Conservation (phyloP, 164 flowering plant species). For the Taxillus chinensis region DNA sequence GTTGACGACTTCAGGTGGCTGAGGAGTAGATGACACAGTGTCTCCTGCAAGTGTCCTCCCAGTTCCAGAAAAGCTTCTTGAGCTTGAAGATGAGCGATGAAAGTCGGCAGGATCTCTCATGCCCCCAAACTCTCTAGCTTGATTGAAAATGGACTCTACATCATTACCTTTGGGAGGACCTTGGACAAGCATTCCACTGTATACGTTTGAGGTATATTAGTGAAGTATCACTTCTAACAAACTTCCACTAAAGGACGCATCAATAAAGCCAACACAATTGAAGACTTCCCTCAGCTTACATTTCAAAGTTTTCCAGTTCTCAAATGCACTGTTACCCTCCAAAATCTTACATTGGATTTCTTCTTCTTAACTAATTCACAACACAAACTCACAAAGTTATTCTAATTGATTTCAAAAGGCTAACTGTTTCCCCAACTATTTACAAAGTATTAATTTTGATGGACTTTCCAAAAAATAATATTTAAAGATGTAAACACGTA, state of each 20-base stretch:
- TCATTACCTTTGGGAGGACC: constrained; percentile 30
- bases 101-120: constrained; percentile 23
- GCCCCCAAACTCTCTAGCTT: constrained; percentile 33
- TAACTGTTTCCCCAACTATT: too few relatives aligned
- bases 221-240: neutral
- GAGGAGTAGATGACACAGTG: constrained; percentile 40
- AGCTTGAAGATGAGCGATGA: constrained; percentile 36
- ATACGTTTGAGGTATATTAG: constrained; percentile 1
- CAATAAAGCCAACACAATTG: neutral
- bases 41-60: constrained; percentile 73
- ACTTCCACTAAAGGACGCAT: neutral
- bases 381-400: too few relatives aligned
- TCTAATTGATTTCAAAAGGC: too few relatives aligned
- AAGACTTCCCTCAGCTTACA: neutral
- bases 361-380: too few relatives aligned
- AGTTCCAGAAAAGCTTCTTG: constrained; percentile 69
- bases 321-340: neutral
- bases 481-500: too few relatives aligned
- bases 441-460: too few relatives aligned
- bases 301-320: neutral
- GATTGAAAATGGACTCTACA: constrained; percentile 38
- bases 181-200: constrained; percentile 54
- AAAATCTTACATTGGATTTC: too few relatives aligned
- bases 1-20: constrained; percentile 38
- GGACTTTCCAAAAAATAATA: too few relatives aligned